These are phyloP conservation scores for Saturnispora sanitii DNA, from an alignment of 805 yeast species.

Conservation along the genomic window DNA sequence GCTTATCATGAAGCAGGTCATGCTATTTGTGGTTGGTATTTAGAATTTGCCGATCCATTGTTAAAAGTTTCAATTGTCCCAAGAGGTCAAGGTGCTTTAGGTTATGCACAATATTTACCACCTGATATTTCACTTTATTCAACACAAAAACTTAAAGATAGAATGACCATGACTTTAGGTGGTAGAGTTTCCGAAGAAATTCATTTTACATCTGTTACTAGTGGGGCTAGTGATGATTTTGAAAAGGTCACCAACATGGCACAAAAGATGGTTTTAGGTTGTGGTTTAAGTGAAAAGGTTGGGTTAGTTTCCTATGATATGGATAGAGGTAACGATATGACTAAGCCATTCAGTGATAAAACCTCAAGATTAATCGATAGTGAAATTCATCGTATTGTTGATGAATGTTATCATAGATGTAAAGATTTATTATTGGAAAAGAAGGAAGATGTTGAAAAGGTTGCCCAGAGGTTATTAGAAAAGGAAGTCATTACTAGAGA, in stretches of 20 bases:
- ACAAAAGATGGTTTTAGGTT: conserved; percentile 74
- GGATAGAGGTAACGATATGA: conserved; percentile 39
- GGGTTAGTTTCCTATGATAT: conserved; percentile 51
- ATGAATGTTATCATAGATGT: conserved; percentile 56
- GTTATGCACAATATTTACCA: conserved; percentile 93
- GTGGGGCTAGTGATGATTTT: conserved; percentile 90
- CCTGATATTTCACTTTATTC: conserved; percentile 76
- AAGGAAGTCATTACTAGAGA: conserved; percentile 77
- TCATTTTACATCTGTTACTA: conserved; percentile 77
- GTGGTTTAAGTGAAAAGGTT: conserved; percentile 79
- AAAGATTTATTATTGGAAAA: conserved; percentile 45
- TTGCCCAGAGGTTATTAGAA: conserved; percentile 60
- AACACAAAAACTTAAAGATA: conserved; percentile 64
- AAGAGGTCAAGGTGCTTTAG: conserved; percentile 88
- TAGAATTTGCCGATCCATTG: conserved; percentile 81
- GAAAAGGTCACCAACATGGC: conserved; percentile 87
- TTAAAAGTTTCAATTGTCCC: conserved; percentile 92
- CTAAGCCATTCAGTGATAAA: conserved; percentile 61
- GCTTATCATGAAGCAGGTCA: conserved; percentile 97
- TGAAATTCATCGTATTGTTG: conserved; percentile 59
- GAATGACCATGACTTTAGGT: conserved; percentile 92
- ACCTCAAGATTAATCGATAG: conserved; percentile 59
- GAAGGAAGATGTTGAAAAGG: conserved; percentile 49
- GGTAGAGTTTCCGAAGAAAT: conserved; percentile 89
- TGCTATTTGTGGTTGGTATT: conserved; percentile 91